Evolutionary conservation across 208 protist genomes (phyloP), one percentile per base, ranked within the genome.

Genomic region (Jaenimonas drosophilae): DNA sequence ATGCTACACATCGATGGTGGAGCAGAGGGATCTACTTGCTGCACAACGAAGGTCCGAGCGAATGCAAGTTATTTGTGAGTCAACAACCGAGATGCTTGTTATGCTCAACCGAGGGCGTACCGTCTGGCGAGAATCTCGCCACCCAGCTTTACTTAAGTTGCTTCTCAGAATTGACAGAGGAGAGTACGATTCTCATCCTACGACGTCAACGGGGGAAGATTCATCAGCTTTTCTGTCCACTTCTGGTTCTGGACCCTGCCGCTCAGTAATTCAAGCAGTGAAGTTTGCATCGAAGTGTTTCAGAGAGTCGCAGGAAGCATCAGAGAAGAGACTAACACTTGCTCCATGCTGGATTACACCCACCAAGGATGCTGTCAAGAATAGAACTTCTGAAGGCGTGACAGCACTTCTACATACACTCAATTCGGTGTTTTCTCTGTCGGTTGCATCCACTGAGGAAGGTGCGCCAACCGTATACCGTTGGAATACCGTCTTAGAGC

Each of bases 1-100:
- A 4, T 70, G 63, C 1, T 83, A 84, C 38, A 67, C 75, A 50
- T 66, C 65, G 14, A 78, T 87, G 69, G 49, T 72, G 27, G 78
- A 90, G 49, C 78, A 87, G 39, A 64, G 65, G 31, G 70, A 90
- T 40, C 42, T 78, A n/a, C 54, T 88, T 4, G 66, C 78, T 1
- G 86, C 86, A 4, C 59, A 82, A 39, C 68, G 78, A 23, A 74
- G 76, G 36, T 82, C 74, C 6, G 66, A 89, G 48, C 86, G 75
- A 20, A 87, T 91, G 29, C 69, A 80, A 48, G 67, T 63, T 17
- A 64, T 70, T 9, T 75, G 53, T 19, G 50, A 70, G 39, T 49
- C 51, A 9, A 64, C 88, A 21, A 61, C 65, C 20, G 16, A 32
- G 19, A 34, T 94, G 0, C 36, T 85, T 7, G 51, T 63, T 7